Conservation (phyloP, 2,329 filamentous ascomycete species). For the Diplodia intermedia region DNA sequence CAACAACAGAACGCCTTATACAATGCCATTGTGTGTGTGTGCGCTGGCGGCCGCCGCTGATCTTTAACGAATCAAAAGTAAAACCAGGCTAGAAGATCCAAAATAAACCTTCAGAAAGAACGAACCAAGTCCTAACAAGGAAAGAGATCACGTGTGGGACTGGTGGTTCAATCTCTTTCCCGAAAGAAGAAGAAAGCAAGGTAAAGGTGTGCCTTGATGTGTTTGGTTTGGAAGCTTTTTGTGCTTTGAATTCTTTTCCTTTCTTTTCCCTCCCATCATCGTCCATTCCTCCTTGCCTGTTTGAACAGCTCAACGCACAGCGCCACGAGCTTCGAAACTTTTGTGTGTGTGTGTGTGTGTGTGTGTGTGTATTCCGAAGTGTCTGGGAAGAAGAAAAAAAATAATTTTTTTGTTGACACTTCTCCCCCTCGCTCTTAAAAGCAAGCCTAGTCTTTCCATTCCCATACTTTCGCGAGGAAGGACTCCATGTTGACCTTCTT, state of each 20-base stretch:
- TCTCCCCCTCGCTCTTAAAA: conserved; percentile 40
- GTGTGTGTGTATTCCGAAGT: not conserved
- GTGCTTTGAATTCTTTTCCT: conserved; percentile 7
- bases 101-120: not conserved
- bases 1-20: conserved; percentile 1
- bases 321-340: conserved; percentile 22
- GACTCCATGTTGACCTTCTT: conserved; percentile 98
- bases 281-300: conserved; percentile 1
- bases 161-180: not conserved
- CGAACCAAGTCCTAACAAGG: not conserved
- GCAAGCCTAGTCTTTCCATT: conserved; percentile 72
- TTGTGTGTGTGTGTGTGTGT: not conserved
- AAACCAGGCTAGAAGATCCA: not conserved
- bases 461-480: conserved; percentile 95
- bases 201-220: not conserved
- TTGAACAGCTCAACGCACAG: conserved; percentile 21
- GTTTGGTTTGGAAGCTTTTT: not conserved
- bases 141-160: not conserved
- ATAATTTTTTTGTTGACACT: not conserved
- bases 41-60: conserved; percentile 2
- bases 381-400: not conserved
- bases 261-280: not conserved
- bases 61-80: not conserved
- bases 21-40: conserved; percentile 19
- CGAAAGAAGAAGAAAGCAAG: not conserved